Evolutionary conservation across 345 rosid genomes (phyloP).

Genomic region (Litchi chinensis): DNA sequence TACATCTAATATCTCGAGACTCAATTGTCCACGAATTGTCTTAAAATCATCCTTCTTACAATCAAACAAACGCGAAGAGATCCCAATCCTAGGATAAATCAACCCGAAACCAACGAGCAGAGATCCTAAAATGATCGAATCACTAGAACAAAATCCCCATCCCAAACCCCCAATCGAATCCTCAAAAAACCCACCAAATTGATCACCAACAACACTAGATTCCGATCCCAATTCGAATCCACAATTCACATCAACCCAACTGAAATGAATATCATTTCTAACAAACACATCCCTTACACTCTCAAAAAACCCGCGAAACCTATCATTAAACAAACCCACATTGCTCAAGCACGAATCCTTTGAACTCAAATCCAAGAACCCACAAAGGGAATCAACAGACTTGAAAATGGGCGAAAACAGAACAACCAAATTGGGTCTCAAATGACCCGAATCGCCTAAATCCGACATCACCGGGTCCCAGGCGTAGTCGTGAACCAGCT

Average conservation of each 20-base stretch:
- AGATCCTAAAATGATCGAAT: constrained; percentile 63
- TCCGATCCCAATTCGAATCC: constrained; percentile 28
- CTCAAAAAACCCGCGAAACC: constrained; percentile 48
- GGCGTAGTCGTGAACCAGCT: constrained; percentile 78
- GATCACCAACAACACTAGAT: constrained; percentile 22
- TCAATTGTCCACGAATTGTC: constrained; percentile 39
- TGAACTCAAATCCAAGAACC: constrained; percentile 48
- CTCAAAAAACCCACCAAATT: constrained; percentile 40
- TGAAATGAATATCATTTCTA: constrained; percentile 69
- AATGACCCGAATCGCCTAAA: constrained; percentile 21
- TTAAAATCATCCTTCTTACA: constrained; percentile 19
- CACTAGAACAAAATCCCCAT: constrained; percentile 87
- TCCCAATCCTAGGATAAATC: constrained; percentile 70
- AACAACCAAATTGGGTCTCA: constrained; percentile 72
- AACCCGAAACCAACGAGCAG: constrained; percentile 73
- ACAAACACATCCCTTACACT: constrained; percentile 60
- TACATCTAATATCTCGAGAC: constrained; percentile 74
- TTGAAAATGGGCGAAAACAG: constrained; percentile 61
- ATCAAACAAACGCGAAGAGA: constrained; percentile 33
- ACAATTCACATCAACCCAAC: constrained; percentile 74
- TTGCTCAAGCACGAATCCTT: constrained; percentile 40
- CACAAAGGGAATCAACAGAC: constrained; percentile 39
- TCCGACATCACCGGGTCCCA: constrained; percentile 64
- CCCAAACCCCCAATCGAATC: constrained; percentile 62
- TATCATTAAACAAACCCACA: constrained; percentile 35